A percentile compares a stretch with the other conserved stretches of the same genome.
Conservation (phyloP, 768 basidiomycete genomes). For the Pisolithus marmoratus region DNA sequence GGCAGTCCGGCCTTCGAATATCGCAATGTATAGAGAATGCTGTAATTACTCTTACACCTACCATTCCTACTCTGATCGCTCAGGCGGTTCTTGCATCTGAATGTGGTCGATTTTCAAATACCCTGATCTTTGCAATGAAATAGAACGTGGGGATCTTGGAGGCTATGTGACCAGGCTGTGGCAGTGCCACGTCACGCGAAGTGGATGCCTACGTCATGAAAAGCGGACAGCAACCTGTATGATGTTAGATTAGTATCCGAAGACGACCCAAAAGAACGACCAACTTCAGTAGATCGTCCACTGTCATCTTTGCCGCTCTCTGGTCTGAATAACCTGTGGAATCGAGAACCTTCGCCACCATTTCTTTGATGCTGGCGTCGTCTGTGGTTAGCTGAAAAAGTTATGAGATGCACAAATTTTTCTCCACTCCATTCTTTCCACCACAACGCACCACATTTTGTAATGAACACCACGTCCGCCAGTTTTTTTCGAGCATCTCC, state of each 20-base stretch:
- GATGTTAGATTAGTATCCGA: conserved; percentile 3
- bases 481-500: conserved; percentile 91
- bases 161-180: too few relatives aligned
- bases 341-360: conserved; percentile 67
- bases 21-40: conserved; percentile 53
- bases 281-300: conserved; percentile 87
- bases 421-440: background rate
- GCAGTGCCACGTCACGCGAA: conserved; percentile 42
- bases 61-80: too few relatives aligned
- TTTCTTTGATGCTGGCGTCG: conserved; percentile 58
- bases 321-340: conserved; percentile 70
- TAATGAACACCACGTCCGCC: conserved; percentile 86
- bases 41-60: too few relatives aligned
- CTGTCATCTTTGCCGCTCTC: conserved; percentile 88
- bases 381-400: conserved; percentile 59
- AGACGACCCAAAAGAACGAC: conserved; percentile 17
- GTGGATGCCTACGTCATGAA: conserved; percentile 70
- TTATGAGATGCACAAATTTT: background rate
- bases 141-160: too few relatives aligned
- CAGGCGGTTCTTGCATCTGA: too few relatives aligned
- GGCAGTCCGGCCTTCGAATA: conserved; percentile 85
- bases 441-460: conserved; percentile 49
- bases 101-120: too few relatives aligned
- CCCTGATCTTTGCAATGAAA: too few relatives aligned
- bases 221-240: conserved; percentile 61